Evolutionary conservation across 2,329 filamentous ascomycete species (phyloP).

Genomic region (Colletotrichum noveboracense): DNA sequence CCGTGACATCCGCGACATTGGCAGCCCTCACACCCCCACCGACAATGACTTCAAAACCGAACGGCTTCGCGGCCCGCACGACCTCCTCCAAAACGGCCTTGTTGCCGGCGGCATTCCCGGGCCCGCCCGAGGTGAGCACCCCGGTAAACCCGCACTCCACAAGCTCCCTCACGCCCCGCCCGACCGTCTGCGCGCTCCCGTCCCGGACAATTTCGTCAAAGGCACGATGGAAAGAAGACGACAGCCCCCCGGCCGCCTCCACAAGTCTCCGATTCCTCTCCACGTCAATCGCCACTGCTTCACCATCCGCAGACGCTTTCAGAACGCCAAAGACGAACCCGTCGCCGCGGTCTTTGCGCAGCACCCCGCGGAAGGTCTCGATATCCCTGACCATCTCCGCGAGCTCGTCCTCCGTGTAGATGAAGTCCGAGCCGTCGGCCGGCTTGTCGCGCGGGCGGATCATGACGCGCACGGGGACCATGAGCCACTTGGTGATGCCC

Average conservation of each 20-base stretch:
- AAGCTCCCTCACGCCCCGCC: conserved; percentile 38
- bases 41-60: conserved; percentile 52
- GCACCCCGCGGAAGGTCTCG: conserved; percentile 36
- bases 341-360: conserved; percentile 49
- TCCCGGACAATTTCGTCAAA: conserved; percentile 52
- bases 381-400: conserved; percentile 41
- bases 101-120: conserved; percentile 45
- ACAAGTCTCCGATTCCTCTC: conserved; percentile 46
- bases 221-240: conserved; percentile 61
- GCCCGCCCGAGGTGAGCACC: conserved; percentile 59
- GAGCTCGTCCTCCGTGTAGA: conserved; percentile 52
- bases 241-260: conserved; percentile 42
- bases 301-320: neutral
- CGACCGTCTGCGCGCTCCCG: conserved; percentile 19
- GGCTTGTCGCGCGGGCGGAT: conserved; percentile 54
- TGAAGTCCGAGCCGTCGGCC: conserved; percentile 43
- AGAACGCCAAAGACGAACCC: conserved; percentile 64
- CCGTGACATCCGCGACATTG: conserved; percentile 39
- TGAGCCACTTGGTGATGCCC: conserved; percentile 20
- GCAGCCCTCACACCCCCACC: conserved; percentile 54
- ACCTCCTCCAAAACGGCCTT: conserved; percentile 40
- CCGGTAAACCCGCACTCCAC: conserved; percentile 51
- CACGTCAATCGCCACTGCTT: conserved; percentile 40
- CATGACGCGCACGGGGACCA: conserved; percentile 57
- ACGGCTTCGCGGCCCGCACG: conserved; percentile 22